Percentiles rank a stretch among this genome's conserved stretches.
Conservation (phyloP, 257 asterid genomes). For the Solanum infundibuliforme region DNA sequence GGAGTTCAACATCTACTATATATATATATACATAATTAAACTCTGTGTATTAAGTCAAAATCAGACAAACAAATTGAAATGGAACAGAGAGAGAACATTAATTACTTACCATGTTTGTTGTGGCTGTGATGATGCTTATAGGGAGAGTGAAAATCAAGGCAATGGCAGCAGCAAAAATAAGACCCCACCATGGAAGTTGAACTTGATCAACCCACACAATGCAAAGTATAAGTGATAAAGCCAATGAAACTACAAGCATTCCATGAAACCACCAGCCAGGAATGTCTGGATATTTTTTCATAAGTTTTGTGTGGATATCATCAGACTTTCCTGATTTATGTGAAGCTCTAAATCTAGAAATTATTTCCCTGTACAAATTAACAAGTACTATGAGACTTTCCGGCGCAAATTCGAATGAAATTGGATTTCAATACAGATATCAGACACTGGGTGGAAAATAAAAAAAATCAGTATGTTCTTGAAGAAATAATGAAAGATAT, state of each 20-base stretch:
- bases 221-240: background rate
- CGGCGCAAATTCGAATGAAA: background rate
- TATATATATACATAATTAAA: background rate
- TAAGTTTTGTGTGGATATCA: background rate
- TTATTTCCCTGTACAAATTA: background rate
- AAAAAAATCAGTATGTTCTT: too few relatives aligned
- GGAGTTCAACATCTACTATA: background rate
- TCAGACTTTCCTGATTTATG: background rate
- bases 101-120: background rate
- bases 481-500: background rate
- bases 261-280: slow-evolving; percentile 4
- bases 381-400: background rate
- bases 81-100: background rate
- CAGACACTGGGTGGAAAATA: background rate
- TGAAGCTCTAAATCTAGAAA: background rate
- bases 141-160: background rate
- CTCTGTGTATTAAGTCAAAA: background rate
- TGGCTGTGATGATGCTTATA: background rate
- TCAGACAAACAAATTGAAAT: background rate
- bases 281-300: background rate
- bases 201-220: background rate
- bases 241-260: background rate
- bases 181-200: slow-evolving; percentile 4
- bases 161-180: background rate
- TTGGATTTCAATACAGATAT: background rate